A percentile compares a stretch with the other conserved stretches of the same genome.
Evolutionary conservation across 2,329 filamentous ascomycete species (phyloP).

Genomic region (Rosellinia necatrix): DNA sequence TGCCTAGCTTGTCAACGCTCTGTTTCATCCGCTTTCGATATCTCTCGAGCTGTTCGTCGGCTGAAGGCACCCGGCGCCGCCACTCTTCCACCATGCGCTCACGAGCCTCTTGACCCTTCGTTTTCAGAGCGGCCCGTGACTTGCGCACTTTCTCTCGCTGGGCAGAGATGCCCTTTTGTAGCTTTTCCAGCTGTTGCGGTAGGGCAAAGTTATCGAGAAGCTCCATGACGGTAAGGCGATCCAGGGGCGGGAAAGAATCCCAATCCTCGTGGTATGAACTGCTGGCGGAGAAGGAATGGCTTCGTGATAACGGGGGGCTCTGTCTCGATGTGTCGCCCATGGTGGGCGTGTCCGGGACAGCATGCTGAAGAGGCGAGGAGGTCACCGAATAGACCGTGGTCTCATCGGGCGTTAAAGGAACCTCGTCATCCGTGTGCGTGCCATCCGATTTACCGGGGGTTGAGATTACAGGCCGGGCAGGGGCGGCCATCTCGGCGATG

Average conservation of each 20-base stretch:
- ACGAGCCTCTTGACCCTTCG: constrained; percentile 76
- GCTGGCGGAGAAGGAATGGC: constrained; percentile 80
- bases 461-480: constrained; percentile 42
- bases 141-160: constrained; percentile 85
- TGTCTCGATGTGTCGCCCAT: constrained; percentile 51
- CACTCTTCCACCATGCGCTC: constrained; percentile 92
- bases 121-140: constrained; percentile 80
- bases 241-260: constrained; percentile 83
- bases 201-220: constrained; percentile 92
- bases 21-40: constrained; percentile 86
- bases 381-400: constrained; percentile 48
- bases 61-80: constrained; percentile 81
- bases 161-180: constrained; percentile 79
- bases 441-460: constrained; percentile 45
- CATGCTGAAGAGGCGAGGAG: constrained; percentile 50
- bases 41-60: constrained; percentile 90
- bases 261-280: constrained; percentile 88
- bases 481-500: constrained; percentile 51
- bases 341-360: constrained; percentile 55
- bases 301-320: constrained; percentile 70
- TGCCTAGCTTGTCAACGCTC: constrained; percentile 84
- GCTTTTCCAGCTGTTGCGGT: constrained; percentile 85
- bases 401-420: constrained; percentile 48
- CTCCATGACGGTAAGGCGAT: constrained; percentile 89
- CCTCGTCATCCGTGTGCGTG: constrained; percentile 50